Percentiles rank a stretch among this genome's conserved stretches.
Evolutionary conservation across 1,139 yeast species (phyloP).

Genomic region (Saccharomyces hybrid): DNA sequence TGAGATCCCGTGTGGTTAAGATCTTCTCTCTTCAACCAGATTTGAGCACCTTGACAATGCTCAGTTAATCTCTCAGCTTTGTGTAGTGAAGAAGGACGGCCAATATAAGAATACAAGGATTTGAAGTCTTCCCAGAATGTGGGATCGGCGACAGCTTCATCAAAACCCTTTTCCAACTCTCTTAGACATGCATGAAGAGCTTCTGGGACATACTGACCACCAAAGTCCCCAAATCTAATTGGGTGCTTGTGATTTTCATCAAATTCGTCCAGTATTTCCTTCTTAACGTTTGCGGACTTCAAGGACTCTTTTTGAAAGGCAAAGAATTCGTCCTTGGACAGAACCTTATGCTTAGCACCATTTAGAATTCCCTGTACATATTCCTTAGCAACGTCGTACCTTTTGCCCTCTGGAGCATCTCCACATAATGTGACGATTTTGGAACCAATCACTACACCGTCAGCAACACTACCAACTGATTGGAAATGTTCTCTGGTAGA

Average conservation of each 20-base stretch:
- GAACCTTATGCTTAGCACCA: slow-evolving; percentile 39
- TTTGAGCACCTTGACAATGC: slow-evolving; percentile 91
- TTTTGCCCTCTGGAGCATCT: slow-evolving; percentile 52
- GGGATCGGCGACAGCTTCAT: slow-evolving; percentile 80
- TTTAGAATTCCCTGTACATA: slow-evolving; percentile 67
- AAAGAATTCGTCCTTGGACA: slow-evolving; percentile 27
- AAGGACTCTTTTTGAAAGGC: slow-evolving; percentile 25
- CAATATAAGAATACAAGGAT: slow-evolving; percentile 79
- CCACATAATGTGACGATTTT: slow-evolving; percentile 66
- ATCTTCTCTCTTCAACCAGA: slow-evolving; percentile 98
- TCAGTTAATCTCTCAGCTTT: slow-evolving; percentile 85
- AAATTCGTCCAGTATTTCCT: slow-evolving; percentile 33
- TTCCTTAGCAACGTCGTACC: slow-evolving; percentile 52
- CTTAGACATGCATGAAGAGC: slow-evolving; percentile 84
- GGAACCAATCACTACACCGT: slow-evolving; percentile 94
- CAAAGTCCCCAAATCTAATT: slow-evolving; percentile 86
- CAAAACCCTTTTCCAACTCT: slow-evolving; percentile 84
- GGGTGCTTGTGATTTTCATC: slow-evolving; percentile 54
- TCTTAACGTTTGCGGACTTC: slow-evolving; percentile 24
- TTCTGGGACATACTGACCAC: slow-evolving; percentile 99
- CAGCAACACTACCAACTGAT: slow-evolving; percentile 71
- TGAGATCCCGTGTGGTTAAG: slow-evolving; percentile 97
- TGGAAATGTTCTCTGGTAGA: slow-evolving; percentile 86
- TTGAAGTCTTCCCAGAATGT: slow-evolving; percentile 88
- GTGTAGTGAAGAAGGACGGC: slow-evolving; percentile 92